Evolutionary conservation across 78 protist genomes (phyloP).

Genomic region (Dictyostelium discoideum): dicty_2.7 NC_007089.4:2205001-2205500

Average conservation of each 20-base stretch:
- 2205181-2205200: background rate
- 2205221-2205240: background rate
- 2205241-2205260: too few relatives aligned
- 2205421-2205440: background rate
- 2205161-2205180: conserved; percentile 41
- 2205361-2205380: background rate
- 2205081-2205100: conserved; percentile 44
- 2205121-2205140: conserved; percentile 38
- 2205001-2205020: conserved; percentile 63
- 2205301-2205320: too few relatives aligned
- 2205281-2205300: too few relatives aligned
- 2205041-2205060: conserved; percentile 55
- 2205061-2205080: conserved; percentile 41
- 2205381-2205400: background rate
- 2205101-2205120: background rate
- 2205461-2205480: conserved; percentile 37
- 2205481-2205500: conserved; percentile 57
- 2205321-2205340: background rate
- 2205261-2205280: too few relatives aligned
- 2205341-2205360: background rate
- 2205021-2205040: conserved; percentile 59
- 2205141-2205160: conserved; percentile 21
- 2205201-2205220: background rate
- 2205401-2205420: background rate
- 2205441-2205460: conserved; percentile 62